Conservation (phyloP, 441 rosid genomes). For the Gossypium armourianum region DNA sequence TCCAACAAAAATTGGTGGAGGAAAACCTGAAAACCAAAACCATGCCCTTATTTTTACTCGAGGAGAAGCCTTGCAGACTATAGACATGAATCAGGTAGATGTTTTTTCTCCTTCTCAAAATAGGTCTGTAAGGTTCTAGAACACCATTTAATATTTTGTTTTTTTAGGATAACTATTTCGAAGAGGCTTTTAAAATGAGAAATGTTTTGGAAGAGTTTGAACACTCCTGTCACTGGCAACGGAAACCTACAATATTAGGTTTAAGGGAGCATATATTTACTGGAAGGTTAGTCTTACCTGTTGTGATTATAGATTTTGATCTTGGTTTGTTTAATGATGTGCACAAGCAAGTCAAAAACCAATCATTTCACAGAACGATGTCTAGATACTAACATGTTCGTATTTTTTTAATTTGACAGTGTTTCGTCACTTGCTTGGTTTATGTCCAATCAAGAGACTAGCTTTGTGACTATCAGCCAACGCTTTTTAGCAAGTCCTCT, state of each 20-base stretch:
- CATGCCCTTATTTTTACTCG: conserved; percentile 97
- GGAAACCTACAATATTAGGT: conserved; percentile 62
- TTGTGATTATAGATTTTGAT: not conserved
- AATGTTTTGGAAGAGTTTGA: conserved; percentile 61
- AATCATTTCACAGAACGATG: not conserved
- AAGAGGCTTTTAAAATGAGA: conserved; percentile 75
- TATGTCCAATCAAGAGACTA: conserved; percentile 69
- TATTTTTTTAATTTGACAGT: conserved; percentile 25
- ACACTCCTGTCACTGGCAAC: conserved; percentile 37
- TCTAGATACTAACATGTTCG: not conserved
- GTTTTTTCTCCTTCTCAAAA: conserved; percentile 15
- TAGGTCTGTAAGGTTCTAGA: conserved; percentile 5
- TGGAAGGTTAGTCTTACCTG: conserved; percentile 37
- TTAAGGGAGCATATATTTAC: conserved; percentile 74
- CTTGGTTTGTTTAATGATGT: not conserved
- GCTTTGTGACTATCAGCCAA: conserved; percentile 73
- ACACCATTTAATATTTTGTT: conserved; percentile 7
- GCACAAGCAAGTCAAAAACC: not conserved
- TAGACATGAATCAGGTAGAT: conserved; percentile 91
- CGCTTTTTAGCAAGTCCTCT: conserved; percentile 63
- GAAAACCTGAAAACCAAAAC: conserved; percentile 96
- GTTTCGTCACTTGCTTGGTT: conserved; percentile 82
- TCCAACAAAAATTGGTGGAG: conserved; percentile 87
- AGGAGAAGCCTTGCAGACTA: conserved; percentile 96
- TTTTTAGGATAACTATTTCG: conserved; percentile 60